phyloP scores from a whole-genome alignment of 129 eudicot genomes.

The Ambrosia artemisiifolia region DNA sequence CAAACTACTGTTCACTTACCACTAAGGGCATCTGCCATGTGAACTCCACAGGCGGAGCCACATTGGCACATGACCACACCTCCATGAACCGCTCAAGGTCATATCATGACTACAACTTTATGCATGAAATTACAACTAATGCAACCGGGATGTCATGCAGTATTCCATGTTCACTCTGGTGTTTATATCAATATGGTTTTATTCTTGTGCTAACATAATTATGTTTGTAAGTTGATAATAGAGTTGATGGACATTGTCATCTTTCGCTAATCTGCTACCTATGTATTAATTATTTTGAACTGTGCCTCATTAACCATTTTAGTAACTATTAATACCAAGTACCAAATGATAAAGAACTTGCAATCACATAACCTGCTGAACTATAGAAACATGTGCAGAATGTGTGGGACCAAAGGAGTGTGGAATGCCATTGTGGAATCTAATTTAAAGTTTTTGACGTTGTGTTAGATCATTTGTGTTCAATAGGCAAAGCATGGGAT shows the following conservation, averaged over 20 bases:
- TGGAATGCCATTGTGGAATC: slow-evolving; percentile 1
- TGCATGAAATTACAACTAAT: background rate
- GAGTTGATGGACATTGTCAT: background rate
- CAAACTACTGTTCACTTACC: no score
- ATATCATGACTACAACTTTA: background rate
- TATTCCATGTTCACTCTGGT: background rate
- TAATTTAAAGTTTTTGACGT: background rate
- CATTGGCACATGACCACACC: no score
- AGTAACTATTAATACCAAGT: no score
- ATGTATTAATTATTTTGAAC: background rate
- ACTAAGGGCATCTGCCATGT: no score
- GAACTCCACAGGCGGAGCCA: no score
- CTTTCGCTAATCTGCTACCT: slow-evolving; percentile 9
- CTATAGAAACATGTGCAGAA: no score
- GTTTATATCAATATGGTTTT: background rate
- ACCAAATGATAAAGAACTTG: no score
- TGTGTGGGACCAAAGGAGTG: no score
- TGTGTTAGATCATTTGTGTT: slow-evolving; percentile 13
- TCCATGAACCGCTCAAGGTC: background rate
- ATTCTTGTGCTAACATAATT: background rate
- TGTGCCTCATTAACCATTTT: no score
- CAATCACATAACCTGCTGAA: no score
- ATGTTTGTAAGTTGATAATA: background rate
- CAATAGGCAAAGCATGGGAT: slow-evolving; percentile 70
- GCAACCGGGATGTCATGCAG: background rate